Evolutionary conservation across 345 rosid species (phyloP).

Genomic region (Pugionium dolabratum): DNA sequence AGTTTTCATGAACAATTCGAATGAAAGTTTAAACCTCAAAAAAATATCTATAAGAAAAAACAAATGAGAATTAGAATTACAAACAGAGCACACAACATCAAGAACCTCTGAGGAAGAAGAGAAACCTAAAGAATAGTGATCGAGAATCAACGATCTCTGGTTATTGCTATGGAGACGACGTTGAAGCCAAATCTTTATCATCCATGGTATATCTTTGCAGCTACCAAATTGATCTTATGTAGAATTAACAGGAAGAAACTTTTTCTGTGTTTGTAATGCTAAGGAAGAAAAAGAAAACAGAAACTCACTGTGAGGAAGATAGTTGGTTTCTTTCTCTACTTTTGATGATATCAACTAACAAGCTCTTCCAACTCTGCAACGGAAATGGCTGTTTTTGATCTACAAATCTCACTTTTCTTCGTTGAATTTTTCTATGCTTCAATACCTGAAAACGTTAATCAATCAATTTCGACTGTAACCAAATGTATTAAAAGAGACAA

Average conservation of each 20-base stretch:
- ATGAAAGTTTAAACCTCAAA: slow-evolving; percentile 16
- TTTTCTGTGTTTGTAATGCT: slow-evolving; percentile 21
- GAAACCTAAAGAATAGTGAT: slow-evolving; percentile 40
- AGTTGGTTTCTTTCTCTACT: slow-evolving; percentile 34
- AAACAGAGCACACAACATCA: slow-evolving; percentile 44
- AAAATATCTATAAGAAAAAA: slow-evolving; percentile 20
- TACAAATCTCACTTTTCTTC: slow-evolving; percentile 36
- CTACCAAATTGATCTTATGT: slow-evolving; percentile 4
- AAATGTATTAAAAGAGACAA: slow-evolving; percentile 9
- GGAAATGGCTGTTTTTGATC: slow-evolving; percentile 28
- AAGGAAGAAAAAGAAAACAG: slow-evolving; percentile 9
- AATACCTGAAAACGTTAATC: slow-evolving; percentile 31
- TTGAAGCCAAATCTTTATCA: slow-evolving; percentile 18
- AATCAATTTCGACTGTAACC: slow-evolving; percentile 6
- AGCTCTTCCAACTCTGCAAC: slow-evolving; percentile 35
- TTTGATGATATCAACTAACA: slow-evolving; percentile 22
- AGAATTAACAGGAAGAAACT: slow-evolving; percentile 8
- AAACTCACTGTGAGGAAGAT: slow-evolving; percentile 41
- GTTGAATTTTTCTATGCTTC: slow-evolving; percentile 31
- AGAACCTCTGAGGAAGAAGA: slow-evolving; percentile 8
- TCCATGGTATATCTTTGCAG: slow-evolving; percentile 8
- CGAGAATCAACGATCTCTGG: slow-evolving; percentile 42
- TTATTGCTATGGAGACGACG: slow-evolving; percentile 36
- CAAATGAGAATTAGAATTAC: slow-evolving; percentile 37
- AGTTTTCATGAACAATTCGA: slow-evolving; percentile 35